A percentile compares a stretch with the other conserved stretches of the same genome.
These are phyloP conservation scores for Pichia sp. DNA, from an alignment of 1,139 yeast species.

Conservation along the genomic window DNA sequence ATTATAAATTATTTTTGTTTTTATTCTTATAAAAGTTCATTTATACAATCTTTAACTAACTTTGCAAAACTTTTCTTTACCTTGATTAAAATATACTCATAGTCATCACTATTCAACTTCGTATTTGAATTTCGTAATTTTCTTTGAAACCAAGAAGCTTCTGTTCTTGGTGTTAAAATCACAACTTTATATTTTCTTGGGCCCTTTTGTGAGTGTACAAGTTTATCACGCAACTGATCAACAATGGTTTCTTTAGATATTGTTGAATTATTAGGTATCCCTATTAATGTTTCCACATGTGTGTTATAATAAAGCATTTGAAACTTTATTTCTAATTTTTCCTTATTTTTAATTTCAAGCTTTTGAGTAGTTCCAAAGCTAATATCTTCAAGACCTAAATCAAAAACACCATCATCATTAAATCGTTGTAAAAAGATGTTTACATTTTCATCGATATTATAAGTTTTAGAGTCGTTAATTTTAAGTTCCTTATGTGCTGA, in stretches of 20 bases:
- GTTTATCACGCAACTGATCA: not conserved
- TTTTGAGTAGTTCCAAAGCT: conserved; percentile 4
- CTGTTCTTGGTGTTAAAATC: conserved; percentile 11
- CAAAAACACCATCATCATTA: conserved; percentile 4
- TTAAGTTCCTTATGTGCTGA: too few species aligned
- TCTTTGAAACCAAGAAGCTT: conserved; percentile 14
- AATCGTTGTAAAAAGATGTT: conserved; percentile 1
- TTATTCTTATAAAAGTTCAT: conserved; percentile 1
- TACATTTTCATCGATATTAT: conserved; percentile 1
- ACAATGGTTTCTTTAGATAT: not conserved
- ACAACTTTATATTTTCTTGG: conserved; percentile 6
- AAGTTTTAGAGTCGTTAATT: too few species aligned
- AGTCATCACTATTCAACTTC: not conserved
- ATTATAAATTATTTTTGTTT: not conserved
- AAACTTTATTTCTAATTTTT: not conserved
- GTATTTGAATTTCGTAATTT: conserved; percentile 2
- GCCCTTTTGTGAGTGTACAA: conserved; percentile 2
- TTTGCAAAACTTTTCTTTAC: conserved; percentile 2
- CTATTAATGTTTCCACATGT: conserved; percentile 8
- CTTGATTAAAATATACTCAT: conserved; percentile 8
- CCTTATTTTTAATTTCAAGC: not conserved
- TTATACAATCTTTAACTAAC: conserved; percentile 1
- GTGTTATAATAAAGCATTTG: not conserved
- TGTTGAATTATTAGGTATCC: not conserved
- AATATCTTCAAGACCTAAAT: conserved; percentile 9